phyloP scores from a whole-genome alignment of 2,329 filamentous ascomycete genomes.

The Hyphodiscus sp. region DNA sequence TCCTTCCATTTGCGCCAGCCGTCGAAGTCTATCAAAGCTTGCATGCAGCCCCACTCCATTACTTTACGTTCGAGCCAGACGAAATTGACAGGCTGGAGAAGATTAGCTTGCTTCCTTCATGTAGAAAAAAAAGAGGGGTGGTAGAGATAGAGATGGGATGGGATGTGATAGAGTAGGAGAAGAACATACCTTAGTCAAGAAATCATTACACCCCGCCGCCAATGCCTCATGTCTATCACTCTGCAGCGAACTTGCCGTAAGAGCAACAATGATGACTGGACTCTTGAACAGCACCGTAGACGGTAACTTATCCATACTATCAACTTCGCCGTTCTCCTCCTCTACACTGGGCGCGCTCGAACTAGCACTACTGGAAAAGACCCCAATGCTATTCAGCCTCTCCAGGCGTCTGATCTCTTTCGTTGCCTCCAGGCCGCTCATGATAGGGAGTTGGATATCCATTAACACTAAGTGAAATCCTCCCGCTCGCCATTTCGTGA shows the following conservation, averaged over 20 bases:
- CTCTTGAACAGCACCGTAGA: conserved; percentile 78
- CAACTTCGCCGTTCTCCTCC: conserved; percentile 37
- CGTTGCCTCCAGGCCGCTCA: conserved; percentile 92
- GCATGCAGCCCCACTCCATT: conserved; percentile 99
- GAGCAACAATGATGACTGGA: conserved; percentile 93
- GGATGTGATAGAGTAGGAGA: not conserved
- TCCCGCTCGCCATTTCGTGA: conserved; percentile 85
- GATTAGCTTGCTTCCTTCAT: conserved; percentile 1
- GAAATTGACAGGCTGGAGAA: conserved; percentile 79
- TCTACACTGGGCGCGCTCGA: conserved; percentile 44
- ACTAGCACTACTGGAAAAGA: conserved; percentile 67
- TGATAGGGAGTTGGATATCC: conserved; percentile 96
- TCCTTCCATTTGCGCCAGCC: conserved; percentile 98
- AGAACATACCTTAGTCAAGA: conserved; percentile 78
- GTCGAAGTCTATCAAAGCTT: conserved; percentile 96
- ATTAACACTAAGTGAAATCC: conserved; percentile 96
- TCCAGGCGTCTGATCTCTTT: conserved; percentile 90
- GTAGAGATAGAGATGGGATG: not conserved
- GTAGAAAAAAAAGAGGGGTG: not conserved
- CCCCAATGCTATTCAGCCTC: conserved; percentile 84
- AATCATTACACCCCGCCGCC: conserved; percentile 95
- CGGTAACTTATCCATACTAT: conserved; percentile 62
- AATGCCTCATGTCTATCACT: conserved; percentile 92
- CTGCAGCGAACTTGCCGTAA: conserved; percentile 90
- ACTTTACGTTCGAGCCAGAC: conserved; percentile 97